Conservation (phyloP, 2,329 filamentous ascomycete species). For the Thelonectria olida region DNA sequence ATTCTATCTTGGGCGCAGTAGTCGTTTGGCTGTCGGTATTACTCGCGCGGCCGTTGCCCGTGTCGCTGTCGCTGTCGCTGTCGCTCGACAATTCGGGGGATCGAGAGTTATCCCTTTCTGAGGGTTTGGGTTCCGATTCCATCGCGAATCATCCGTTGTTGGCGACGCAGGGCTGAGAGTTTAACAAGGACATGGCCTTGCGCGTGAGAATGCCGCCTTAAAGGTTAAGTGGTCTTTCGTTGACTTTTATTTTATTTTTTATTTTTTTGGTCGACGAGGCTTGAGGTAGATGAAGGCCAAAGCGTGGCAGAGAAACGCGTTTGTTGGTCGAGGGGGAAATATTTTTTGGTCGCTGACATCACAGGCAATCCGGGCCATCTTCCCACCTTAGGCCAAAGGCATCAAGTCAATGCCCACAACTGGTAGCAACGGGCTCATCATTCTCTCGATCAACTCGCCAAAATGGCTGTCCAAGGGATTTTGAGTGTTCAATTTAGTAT, state of each 20-base stretch:
- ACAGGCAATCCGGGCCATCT: neutral
- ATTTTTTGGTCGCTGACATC: conserved; percentile 38
- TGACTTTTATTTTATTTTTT: conserved; percentile 1
- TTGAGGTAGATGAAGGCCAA: conserved; percentile 23
- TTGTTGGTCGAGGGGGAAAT: conserved; percentile 30
- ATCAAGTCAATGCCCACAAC: conserved; percentile 2
- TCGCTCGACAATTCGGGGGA: conserved; percentile 44
- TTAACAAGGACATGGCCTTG: conserved; percentile 34
- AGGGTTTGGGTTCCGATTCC: conserved; percentile 42
- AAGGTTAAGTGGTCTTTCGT: conserved; percentile 8
- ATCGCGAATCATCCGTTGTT: conserved; percentile 34
- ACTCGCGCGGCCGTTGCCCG: conserved; percentile 39
- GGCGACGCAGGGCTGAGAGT: neutral
- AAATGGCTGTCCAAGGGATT: too few relatives aligned
- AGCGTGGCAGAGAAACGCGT: conserved; percentile 30
- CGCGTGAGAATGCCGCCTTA: conserved; percentile 1
- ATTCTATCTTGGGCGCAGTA: conserved; percentile 61
- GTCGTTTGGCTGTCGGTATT: conserved; percentile 50
- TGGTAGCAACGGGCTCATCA: too few relatives aligned
- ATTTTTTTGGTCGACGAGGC: conserved; percentile 6
- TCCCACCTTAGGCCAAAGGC: conserved; percentile 8
- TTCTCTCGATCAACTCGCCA: too few relatives aligned
- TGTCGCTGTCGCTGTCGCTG: conserved; percentile 39
- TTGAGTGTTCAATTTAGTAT: neutral
- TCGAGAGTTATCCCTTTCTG: conserved; percentile 46